phyloP scores from a whole-genome alignment of 2,329 filamentous ascomycete genomes.

The Penicillium sclerotiorum region DNA sequence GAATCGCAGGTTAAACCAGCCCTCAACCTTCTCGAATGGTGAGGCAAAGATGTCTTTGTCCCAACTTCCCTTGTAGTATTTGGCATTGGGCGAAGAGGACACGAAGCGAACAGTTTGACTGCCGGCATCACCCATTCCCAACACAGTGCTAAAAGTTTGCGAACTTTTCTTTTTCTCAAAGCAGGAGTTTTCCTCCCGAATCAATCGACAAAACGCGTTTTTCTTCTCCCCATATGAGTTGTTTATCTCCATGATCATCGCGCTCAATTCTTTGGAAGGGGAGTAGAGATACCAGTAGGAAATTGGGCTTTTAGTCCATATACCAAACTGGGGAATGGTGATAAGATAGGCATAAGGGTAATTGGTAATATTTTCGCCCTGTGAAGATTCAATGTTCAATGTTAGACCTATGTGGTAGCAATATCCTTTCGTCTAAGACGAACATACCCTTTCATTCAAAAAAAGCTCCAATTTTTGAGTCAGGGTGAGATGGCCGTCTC shows the following conservation, averaged over 20 bases:
- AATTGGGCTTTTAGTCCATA: constrained; percentile 15
- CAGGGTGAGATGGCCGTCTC: constrained; percentile 1
- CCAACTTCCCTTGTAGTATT: constrained; percentile 6
- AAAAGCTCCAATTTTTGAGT: constrained; percentile 11
- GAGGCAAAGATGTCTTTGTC: constrained; percentile 10
- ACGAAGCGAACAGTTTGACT: neutral
- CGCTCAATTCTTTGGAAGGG: constrained; percentile 7
- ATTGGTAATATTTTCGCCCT: constrained; percentile 9
- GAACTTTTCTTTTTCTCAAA: neutral
- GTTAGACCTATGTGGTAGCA: neutral
- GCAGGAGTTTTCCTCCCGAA: constrained; percentile 8
- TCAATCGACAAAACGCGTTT: constrained; percentile 12
- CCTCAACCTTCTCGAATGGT: constrained; percentile 14
- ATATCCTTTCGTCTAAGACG: no score
- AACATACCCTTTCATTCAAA: constrained; percentile 7
- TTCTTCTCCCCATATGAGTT: constrained; percentile 18
- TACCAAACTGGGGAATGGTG: constrained; percentile 9
- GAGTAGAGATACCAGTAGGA: constrained; percentile 20
- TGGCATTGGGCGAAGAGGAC: neutral
- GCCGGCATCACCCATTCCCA: neutral
- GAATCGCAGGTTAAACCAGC: neutral
- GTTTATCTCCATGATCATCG: constrained; percentile 19
- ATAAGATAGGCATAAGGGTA: constrained; percentile 18
- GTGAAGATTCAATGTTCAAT: no score
- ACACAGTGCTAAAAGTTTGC: neutral